Evolutionary conservation across 2,329 filamentous ascomycete species (phyloP), one percentile per base, ranked within the genome.

Genomic region (Blastomyces gilchristii): DNA sequence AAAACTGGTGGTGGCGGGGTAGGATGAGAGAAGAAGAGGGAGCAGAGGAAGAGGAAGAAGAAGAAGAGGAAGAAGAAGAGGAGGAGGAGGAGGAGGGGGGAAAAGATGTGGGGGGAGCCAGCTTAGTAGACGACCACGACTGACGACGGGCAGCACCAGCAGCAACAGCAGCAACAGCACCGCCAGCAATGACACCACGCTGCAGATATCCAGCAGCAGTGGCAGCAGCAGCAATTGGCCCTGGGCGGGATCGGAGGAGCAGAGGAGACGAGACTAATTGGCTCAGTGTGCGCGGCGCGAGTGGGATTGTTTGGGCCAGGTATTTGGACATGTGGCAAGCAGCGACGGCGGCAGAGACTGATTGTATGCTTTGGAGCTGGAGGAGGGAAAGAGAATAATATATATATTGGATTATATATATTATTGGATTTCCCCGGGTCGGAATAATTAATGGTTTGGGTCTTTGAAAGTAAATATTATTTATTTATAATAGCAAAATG

Each of bases 51-150:
- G 66, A 65, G 63, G 65, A 65, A 67, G 67, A 66, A 64, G 66
- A 68, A 65, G 64, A 67, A 59, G 64, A 68, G 57, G 66, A 65
- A 63, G 65, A 65, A 67, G 68, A 66, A 50, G 53, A 60, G 58
- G 63, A 66, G 59, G 57, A 58, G 65, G 47, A 64, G 60, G 60
- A 62, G 65, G 25, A 62, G 56, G 61, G 64, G 66, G 60, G 65
- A 64, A 64, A 63, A 58, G 59, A 64, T 69, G 71, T 74, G 74
- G 72, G 74, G 74, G 74, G 72, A 73, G 75, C 76, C 75, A 77
- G 71, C 63, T 72, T 75, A 71, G 72, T 65, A 59, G 65, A 59
- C 25, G 60, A 37, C 31, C 41, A 41, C 6, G 6, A 57, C 14
- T 45, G 61, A 57, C 58, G 37, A 47, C 60, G n/a, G 9, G 58